A percentile compares a stretch with the other conserved stretches of the same genome.
phyloP scores from a whole-genome alignment of 2,329 filamentous ascomycete genomes.

The Aspergillus melleus region DNA sequence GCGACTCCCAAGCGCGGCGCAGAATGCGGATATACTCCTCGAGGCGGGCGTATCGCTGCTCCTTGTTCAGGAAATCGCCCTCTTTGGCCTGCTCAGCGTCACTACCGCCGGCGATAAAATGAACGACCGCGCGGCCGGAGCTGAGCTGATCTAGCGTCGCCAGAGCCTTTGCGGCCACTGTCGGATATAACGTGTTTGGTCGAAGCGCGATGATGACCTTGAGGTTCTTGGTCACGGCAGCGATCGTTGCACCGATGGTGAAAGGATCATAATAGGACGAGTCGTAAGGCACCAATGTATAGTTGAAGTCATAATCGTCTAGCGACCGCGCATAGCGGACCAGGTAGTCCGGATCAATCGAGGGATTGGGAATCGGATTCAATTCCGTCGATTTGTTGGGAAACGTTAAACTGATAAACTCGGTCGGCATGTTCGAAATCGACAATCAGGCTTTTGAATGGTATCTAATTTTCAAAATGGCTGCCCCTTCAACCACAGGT shows the following conservation, averaged over 20 bases:
- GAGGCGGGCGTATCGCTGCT: conserved; percentile 57
- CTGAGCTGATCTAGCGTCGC: conserved; percentile 63
- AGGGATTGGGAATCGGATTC: conserved; percentile 52
- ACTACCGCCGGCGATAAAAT: conserved; percentile 64
- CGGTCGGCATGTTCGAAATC: conserved; percentile 33
- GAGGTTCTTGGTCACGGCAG: conserved; percentile 57
- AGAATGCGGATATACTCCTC: conserved; percentile 65
- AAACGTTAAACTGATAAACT: conserved; percentile 62
- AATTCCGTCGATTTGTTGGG: conserved; percentile 60
- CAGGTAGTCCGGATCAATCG: conserved; percentile 57
- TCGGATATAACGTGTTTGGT: conserved; percentile 63
- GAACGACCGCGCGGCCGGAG: conserved; percentile 59
- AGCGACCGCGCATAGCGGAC: conserved; percentile 57
- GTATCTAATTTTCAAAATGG: neutral
- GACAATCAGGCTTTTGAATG: neutral
- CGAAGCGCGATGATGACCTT: conserved; percentile 63
- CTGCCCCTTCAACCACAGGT: neutral
- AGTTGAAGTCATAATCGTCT: conserved; percentile 63
- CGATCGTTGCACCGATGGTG: conserved; percentile 60
- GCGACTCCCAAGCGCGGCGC: conserved; percentile 57
- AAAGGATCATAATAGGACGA: conserved; percentile 58
- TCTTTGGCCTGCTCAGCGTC: conserved; percentile 62
- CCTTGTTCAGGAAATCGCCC: conserved; percentile 60
- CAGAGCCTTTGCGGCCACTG: conserved; percentile 62
- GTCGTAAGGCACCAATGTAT: conserved; percentile 61